Base-by-base conservation (phyloP, 805 yeast genomes). In the Candida germanica region DNA sequence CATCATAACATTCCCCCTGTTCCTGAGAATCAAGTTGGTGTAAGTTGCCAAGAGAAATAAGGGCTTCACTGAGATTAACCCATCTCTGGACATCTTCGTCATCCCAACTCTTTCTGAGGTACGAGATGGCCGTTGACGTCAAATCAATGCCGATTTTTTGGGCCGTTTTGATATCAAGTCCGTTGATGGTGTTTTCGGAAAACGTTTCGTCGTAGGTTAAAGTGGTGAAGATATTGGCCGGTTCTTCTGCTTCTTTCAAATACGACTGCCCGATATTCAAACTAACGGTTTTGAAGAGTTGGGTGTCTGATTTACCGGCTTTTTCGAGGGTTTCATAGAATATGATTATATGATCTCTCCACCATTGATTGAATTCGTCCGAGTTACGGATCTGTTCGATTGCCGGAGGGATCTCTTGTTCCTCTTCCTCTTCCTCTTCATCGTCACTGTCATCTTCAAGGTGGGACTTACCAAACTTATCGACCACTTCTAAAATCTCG, bases 61-160 rank as follows among this genome's bases (percentile, higher is more conserved):
- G 67, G 1, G 95, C 89, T 58, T 91, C 98, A 1, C 96, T 96
- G 30, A 84, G 71, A 51, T 78, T 75, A 9, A 81, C 95, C 86
- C 91, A 83, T 4, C 83, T 69, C 14, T 34, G 31, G 5, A 29
- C 33, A 26, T 83, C 87, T 30, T 80, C 85, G 13, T 77, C 79
- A 33, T 78, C 78, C 54, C 80, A 76, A 0, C 88, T 82, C 36
- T 66, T 60, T 36, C 66, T 59, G 36, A 88, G 64, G 50, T 75
- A 75, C 25, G 66, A 61, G 17, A 84, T 64, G 0, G 94, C 94
- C 13, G 58, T 60, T 7, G 56, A 48, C 8, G 79, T 73, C 23
- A 70, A 57, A 2, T 64, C 59, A 25, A 72, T 61, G 0, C 86
- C 78, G 27, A 66, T 65, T 15, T 53, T 47, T 40, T 73, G 79